Evolutionary conservation across 306 rosid species (phyloP), one percentile per base, ranked within the genome.

Genomic region (Lathyrus tuberosus): DNA sequence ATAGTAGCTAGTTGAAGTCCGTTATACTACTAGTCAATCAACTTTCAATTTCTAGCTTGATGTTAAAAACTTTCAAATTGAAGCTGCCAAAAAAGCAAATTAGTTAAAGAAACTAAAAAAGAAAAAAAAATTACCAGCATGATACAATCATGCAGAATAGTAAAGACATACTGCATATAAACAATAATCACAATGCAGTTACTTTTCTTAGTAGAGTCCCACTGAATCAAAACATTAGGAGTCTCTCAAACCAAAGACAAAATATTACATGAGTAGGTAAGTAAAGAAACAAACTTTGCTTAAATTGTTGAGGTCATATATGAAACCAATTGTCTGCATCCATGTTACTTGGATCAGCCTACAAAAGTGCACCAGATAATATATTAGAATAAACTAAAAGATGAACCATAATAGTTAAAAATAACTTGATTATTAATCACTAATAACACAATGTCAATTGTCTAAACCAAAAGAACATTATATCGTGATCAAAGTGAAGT

Each of bases 331-430:
- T 77, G 74, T 72, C 89, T 33, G 72, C 97, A 82, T 48, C 97
- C 97, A 90, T 56, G 86, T 81, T 82, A 90, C 82, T 81, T 94
- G 97, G 79, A 88, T 80, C 76, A 94, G 82, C 96, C 97, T 94
- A 80, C 91, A 88, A 83, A 70, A 58, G 62, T 62, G 74, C 26
- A 79, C 65, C 13, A 37, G 44, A 54, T 6, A 67, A 49, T 52
- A 43, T 40, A 62, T 77, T 10, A 78, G 68, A 41, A 70, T 61
- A 35, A 71, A 41, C 11, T 48, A 48, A 64, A 79, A 38, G 4
- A 65, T 52, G 52, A 58, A 28, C 16, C 11, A 2, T 17, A 69
- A 71, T 43, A 4, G 54, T 67, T 1, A 62, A 62, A 79, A 65
- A 63, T 15, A 66, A 61, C 20, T 62, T 41, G 53, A 64, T 64